Evolutionary conservation across 441 rosid species (phyloP).

Genomic region (Erysimum cheiri): DNA sequence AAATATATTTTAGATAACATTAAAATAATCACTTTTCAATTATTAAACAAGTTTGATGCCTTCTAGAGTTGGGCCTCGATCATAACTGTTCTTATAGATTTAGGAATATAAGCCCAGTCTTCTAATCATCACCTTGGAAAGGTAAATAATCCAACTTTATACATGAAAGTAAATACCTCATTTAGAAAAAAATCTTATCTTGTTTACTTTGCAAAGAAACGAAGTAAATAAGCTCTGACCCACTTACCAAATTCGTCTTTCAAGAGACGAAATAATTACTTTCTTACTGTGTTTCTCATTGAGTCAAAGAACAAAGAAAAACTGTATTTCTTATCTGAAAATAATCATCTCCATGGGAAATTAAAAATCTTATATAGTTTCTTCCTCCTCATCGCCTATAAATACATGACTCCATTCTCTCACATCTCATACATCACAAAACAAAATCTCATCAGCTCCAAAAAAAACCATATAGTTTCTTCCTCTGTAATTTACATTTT

Average conservation of each 20-base stretch:
- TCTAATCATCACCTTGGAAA: background rate
- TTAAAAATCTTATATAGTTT: too few relatives aligned
- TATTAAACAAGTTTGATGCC: background rate
- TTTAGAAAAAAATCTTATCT: background rate
- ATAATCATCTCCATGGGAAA: slow-evolving; percentile 15
- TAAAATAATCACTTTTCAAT: background rate
- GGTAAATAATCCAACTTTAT: background rate
- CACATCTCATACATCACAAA: slow-evolving; percentile 9
- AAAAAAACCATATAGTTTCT: too few relatives aligned
- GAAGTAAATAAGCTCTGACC: background rate
- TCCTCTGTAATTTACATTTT: too few relatives aligned
- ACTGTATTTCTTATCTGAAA: slow-evolving; percentile 29
- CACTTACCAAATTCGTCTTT: slow-evolving; percentile 9
- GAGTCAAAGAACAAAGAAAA: too few relatives aligned
- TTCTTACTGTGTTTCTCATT: slow-evolving; percentile 17
- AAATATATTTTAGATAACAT: background rate
- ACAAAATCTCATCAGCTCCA: background rate
- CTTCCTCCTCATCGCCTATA: slow-evolving; percentile 26
- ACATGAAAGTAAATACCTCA: background rate
- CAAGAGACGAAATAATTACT: background rate
- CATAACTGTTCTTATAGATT: background rate
- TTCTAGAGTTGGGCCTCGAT: background rate
- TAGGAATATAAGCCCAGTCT: background rate
- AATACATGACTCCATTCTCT: slow-evolving; percentile 28
- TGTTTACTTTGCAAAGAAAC: background rate